Percentiles rank a stretch among this genome's conserved stretches.
Conservation (phyloP, 1,284 basidiomycete species). For the Lentinula novae-zelandiae region DNA sequence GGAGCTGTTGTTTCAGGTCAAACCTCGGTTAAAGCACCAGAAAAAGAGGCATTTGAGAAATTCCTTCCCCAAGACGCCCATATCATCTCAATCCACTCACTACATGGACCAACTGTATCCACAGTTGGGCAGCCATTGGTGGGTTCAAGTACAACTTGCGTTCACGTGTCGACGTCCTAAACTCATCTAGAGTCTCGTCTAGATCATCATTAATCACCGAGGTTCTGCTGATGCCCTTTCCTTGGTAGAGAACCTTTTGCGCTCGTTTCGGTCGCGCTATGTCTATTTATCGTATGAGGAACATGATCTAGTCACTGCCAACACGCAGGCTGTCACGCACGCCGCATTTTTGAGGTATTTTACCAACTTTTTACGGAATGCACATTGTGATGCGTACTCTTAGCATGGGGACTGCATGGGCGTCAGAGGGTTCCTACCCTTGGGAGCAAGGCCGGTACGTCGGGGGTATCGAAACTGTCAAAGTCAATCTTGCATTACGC, state of each 20-base stretch:
- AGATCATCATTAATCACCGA: slow-evolving; percentile 91
- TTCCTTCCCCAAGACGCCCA: slow-evolving; percentile 84
- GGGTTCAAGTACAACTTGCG: slow-evolving; percentile 7
- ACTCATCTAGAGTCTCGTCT: slow-evolving; percentile 5
- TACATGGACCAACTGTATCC: slow-evolving; percentile 92
- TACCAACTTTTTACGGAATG: background rate
- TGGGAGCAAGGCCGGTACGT: slow-evolving; percentile 96
- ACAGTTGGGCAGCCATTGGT: slow-evolving; percentile 93
- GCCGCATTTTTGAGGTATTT: slow-evolving; percentile 91
- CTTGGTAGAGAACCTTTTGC: slow-evolving; percentile 83
- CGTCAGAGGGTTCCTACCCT: slow-evolving; percentile 75
- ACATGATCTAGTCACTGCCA: slow-evolving; percentile 94
- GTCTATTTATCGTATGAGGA: slow-evolving; percentile 95
- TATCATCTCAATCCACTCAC: slow-evolving; percentile 91
- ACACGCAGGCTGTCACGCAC: slow-evolving; percentile 97
- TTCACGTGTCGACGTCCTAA: background rate
- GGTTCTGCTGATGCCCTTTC: slow-evolving; percentile 71
- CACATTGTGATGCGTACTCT: background rate
- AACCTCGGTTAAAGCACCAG: slow-evolving; percentile 96
- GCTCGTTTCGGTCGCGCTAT: slow-evolving; percentile 81
- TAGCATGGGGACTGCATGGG: slow-evolving; percentile 98
- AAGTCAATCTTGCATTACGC: slow-evolving; percentile 95
- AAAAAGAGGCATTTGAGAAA: slow-evolving; percentile 87
- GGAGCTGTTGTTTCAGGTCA: slow-evolving; percentile 93
- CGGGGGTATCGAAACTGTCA: slow-evolving; percentile 92